Evolutionary conservation across 169 alveolate species (phyloP), one percentile per base, ranked within the genome.

Genomic region (Babesia ovata): DNA sequence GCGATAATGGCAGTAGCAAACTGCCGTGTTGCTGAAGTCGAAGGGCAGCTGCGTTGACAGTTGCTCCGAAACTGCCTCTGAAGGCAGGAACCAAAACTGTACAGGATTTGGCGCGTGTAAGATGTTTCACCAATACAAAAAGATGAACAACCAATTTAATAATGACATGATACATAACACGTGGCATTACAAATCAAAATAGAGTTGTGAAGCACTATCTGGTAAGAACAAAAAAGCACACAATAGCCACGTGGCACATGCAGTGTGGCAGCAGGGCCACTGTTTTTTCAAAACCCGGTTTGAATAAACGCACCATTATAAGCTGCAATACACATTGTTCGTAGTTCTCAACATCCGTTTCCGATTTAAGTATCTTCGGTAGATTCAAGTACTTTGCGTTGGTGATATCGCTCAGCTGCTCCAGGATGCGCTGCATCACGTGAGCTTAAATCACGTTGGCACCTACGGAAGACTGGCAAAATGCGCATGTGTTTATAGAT

Each of bases 1-100:
- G 21, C 83, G 87, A 59, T 92, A 90, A 61, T 92, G 96, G 72
- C 96, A 92, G 70, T 90, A 87, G 73, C 96, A 92, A 4, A 92
- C 94, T 42, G 93, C 96, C 22, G 90, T 81, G 66, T 92, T 92
- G 29, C 88, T 86, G 59, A 87, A 88, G 39, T 88, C 92, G 72
- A 85, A 90, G 66, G 91, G 84, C 56, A 86, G 85, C 29, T 90
- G 86, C 12, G 93, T 88, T 14, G 95, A 91, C 24, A 92, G 86
- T 28, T 83, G 79, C 54, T 89, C 89, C 52, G 93, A 65, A 12
- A 86, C 53, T n/a, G 75, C 79, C 58, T 69, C 82, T 6, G 95
- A 88, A 0, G 96, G 95, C 13, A 91, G 78, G 48, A 84, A 85
- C 94, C 94, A 91, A 57, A 92, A 92, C 78, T 84, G 75, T 24